These are phyloP conservation scores for Trypanosoma boissoni DNA, from an alignment of 208 protist genomes.

Conservation along the genomic window DNA sequence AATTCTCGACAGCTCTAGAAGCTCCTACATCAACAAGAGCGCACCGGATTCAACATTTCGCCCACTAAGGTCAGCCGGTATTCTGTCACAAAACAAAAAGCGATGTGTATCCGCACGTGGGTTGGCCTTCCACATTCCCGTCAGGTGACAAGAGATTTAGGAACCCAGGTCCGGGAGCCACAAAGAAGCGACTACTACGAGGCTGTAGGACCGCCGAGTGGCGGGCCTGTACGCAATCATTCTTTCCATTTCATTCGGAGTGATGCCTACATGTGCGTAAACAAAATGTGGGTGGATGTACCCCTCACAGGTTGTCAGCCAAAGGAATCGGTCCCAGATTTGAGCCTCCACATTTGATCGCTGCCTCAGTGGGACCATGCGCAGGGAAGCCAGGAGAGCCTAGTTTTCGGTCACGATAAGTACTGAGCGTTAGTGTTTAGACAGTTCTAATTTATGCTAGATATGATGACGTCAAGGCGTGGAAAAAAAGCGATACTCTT, in stretches of 20 bases:
- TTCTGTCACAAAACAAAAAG: neutral
- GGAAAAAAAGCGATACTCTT: neutral
- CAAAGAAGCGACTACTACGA: neutral
- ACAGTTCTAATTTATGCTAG: neutral
- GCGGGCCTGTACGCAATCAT: neutral
- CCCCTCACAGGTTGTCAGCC: neutral
- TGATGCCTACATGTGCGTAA: neutral
- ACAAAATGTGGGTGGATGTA: neutral
- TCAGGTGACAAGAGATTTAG: neutral
- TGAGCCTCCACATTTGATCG: neutral
- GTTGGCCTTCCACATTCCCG: neutral
- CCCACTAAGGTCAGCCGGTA: neutral
- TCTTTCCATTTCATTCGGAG: neutral
- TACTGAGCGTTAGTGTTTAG: neutral
- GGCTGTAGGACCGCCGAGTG: neutral
- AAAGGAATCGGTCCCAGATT: neutral
- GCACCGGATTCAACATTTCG: neutral
- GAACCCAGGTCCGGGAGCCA: neutral
- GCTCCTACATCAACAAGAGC: neutral
- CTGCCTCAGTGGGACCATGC: neutral
- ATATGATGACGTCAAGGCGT: neutral
- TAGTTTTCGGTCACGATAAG: neutral
- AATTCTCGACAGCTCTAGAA: neutral
- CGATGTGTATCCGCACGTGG: neutral
- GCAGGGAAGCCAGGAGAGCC: slow-evolving; percentile 1